Conservation (phyloP, 345 rosid genomes). For the Brassica rapa region DNA sequence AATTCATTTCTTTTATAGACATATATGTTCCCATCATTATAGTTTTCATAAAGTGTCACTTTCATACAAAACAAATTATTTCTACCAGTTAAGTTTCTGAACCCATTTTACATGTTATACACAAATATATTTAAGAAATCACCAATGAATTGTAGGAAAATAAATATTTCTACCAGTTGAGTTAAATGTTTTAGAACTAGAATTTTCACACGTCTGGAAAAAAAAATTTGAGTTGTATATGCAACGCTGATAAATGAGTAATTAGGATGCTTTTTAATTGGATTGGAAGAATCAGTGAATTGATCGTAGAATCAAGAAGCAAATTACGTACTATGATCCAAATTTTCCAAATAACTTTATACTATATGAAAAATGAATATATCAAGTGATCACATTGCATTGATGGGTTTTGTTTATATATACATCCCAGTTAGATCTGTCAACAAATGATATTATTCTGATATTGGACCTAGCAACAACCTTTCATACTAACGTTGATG, state of each 20-base stretch:
- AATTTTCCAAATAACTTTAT: not conserved
- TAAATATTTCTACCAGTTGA: not conserved
- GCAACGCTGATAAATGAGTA: not conserved
- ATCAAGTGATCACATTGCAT: constrained; percentile 1
- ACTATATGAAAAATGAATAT: not conserved
- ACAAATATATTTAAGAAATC: not conserved
- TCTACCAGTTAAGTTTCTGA: not conserved
- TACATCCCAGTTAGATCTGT: constrained; percentile 10
- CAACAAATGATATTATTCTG: not conserved
- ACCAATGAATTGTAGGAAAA: not conserved
- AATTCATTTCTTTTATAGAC: not conserved
- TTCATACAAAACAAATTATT: not conserved
- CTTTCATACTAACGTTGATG: constrained; percentile 19
- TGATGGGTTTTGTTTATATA: not conserved
- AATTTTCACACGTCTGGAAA: not conserved
- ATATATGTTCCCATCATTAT: not conserved
- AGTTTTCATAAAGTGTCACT: not conserved
- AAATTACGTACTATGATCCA: not conserved
- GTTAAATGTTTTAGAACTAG: not conserved
- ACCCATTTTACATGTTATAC: not conserved
- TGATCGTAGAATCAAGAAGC: constrained; percentile 1
- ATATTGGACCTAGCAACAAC: constrained; percentile 28
- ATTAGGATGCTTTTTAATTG: not conserved
- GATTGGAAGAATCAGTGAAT: not conserved
- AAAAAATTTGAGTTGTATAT: not conserved